Base-by-base conservation (phyloP, 768 basidiomycete species). In the Mycena albidolilacea region DNA sequence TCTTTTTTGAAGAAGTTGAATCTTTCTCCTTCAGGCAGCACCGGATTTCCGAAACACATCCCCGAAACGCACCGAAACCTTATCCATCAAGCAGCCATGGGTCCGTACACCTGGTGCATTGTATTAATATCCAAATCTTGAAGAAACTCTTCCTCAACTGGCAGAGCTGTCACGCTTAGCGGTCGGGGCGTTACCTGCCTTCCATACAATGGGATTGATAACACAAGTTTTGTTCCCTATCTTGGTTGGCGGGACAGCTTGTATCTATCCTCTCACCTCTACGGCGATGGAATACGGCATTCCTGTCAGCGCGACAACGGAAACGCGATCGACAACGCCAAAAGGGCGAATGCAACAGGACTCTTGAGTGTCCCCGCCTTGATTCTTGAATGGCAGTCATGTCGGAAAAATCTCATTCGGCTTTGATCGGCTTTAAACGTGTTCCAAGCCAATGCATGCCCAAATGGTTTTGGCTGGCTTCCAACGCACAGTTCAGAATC, bases 381-480 rank as follows among this genome's bases (percentile, higher is more conserved):
- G n/a, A 67, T 88, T 3, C 81, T 87, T 52, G 78, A 81, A 55
- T 86, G 86, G 83, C 78, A 82, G 67, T 78, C n/a, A n/a, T n/a
- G n/a, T n/a, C n/a, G n/a, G n/a, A n/a, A n/a, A n/a, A n/a, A n/a
- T n/a, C n/a, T n/a, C n/a, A n/a, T n/a, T n/a, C n/a, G n/a, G n/a
- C n/a, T n/a, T n/a, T n/a, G n/a, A n/a, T n/a, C n/a, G n/a, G n/a
- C n/a, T n/a, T n/a, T n/a, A n/a, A n/a, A n/a, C n/a, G n/a, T n/a
- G n/a, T n/a, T n/a, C n/a, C n/a, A n/a, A n/a, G n/a, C n/a, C n/a
- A n/a, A n/a, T n/a, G n/a, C n/a, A n/a, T n/a, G n/a, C n/a, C n/a
- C n/a, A n/a, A n/a, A n/a, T n/a, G n/a, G n/a, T n/a, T n/a, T n/a
- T n/a, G n/a, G n/a, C n/a, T n/a, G n/a, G n/a, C n/a, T n/a, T n/a